phyloP scores from a whole-genome alignment of 2,329 filamentous ascomycete species.

The Xylaria multiplex region DNA sequence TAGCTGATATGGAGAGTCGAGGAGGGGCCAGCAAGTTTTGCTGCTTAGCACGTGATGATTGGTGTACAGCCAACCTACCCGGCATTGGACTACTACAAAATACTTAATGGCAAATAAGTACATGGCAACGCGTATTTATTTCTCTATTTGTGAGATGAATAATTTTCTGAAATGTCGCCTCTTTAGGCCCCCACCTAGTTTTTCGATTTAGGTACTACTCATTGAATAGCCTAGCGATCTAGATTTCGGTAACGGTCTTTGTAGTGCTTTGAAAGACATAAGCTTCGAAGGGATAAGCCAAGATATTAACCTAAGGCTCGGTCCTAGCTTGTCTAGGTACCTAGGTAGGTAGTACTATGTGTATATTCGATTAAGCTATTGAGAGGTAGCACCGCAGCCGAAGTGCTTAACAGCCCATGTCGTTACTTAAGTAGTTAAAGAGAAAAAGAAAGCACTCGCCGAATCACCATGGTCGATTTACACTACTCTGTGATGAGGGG shows the following conservation, averaged over 20 bases:
- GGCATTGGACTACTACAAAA: background rate
- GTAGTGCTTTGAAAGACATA: no score
- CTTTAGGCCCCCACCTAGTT: no score
- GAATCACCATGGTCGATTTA: background rate
- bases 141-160: no score
- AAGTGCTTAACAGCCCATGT: background rate
- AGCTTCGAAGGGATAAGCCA: background rate
- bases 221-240: no score
- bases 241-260: no score
- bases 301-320: background rate
- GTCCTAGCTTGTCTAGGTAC: background rate
- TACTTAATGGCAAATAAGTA: no score
- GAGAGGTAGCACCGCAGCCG: no score
- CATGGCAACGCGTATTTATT: no score
- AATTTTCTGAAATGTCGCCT: no score
- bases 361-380: background rate
- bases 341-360: background rate
- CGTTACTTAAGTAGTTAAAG: background rate
- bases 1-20: conserved; percentile 15
- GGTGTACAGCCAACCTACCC: background rate
- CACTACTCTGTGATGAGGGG: no score
- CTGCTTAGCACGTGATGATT: conserved; percentile 24
- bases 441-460: background rate
- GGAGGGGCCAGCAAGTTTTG: conserved; percentile 22
- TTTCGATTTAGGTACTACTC: no score